Conservation (phyloP, 192 early-diverging fungal species). For the Obelidium mucronatum region DNA sequence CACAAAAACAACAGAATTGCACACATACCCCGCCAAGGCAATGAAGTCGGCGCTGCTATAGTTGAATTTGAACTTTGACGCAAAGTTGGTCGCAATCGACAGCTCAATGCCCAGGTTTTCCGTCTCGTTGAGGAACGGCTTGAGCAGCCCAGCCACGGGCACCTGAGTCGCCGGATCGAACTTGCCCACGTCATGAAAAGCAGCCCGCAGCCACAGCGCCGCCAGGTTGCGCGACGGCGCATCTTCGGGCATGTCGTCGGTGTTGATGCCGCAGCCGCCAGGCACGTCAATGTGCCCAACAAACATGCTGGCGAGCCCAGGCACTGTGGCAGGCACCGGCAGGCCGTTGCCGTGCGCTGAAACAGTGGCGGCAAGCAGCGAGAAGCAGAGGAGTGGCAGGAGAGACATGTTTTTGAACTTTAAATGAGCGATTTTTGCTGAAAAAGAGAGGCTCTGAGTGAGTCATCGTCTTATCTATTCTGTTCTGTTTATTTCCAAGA, state of each 20-base stretch:
- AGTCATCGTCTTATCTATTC: background rate
- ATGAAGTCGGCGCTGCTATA: constrained; percentile 39
- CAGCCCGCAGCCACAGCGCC: constrained; percentile 45
- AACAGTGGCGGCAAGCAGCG: background rate
- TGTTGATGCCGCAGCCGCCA: background rate
- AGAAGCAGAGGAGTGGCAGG: background rate
- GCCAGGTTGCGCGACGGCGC: constrained; percentile 37
- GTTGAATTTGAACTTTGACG: background rate
- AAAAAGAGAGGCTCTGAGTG: no score
- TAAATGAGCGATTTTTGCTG: background rate
- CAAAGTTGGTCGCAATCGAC: constrained; percentile 26
- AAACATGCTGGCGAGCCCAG: background rate
- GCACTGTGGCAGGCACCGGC: background rate
- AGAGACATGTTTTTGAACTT: background rate
- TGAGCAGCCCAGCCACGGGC: constrained; percentile 26
- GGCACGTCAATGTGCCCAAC: background rate
- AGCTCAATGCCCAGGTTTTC: constrained; percentile 5
- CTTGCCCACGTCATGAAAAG: constrained; percentile 44
- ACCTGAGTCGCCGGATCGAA: constrained; percentile 10
- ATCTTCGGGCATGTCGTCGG: background rate
- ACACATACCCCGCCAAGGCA: constrained; percentile 40
- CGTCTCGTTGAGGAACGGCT: background rate
- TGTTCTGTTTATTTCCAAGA: background rate
- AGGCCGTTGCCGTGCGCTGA: background rate
- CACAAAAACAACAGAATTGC: no score